Evolutionary conservation across 1,139 yeast species (phyloP).

Genomic region (Candida neerlandica): DNA sequence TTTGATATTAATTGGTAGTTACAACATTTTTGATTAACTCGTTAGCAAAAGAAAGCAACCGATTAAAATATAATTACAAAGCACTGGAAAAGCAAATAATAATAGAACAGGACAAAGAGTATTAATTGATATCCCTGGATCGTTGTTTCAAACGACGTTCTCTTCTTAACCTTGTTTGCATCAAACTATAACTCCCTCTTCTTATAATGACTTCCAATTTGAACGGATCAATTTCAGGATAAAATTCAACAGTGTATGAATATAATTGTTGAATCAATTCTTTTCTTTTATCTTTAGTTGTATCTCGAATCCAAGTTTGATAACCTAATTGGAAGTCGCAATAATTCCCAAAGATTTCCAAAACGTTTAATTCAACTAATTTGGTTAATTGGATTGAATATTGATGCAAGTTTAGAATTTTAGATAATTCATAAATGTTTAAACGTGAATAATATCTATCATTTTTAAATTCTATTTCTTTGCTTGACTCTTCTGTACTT

Average conservation of each 20-base stretch:
- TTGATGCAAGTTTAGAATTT: constrained; percentile 26
- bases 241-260: constrained; percentile 47
- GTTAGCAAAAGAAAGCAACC: background rate
- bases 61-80: too few relatives aligned
- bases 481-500: background rate
- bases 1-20: background rate
- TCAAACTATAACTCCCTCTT: constrained; percentile 75
- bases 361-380: constrained; percentile 54
- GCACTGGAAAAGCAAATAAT: background rate
- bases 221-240: constrained; percentile 50
- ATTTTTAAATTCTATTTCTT: constrained; percentile 10
- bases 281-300: constrained; percentile 54
- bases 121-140: constrained; percentile 1
- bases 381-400: constrained; percentile 28
- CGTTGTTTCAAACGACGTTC: constrained; percentile 47
- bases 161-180: constrained; percentile 78
- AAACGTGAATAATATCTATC: constrained; percentile 31
- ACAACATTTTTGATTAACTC: background rate
- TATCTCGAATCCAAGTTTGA: constrained; percentile 82
- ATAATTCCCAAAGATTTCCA: constrained; percentile 56
- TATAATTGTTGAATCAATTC: constrained; percentile 52
- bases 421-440: constrained; percentile 31
- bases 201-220: constrained; percentile 71
- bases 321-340: constrained; percentile 72
- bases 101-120: background rate